Conservation (phyloP, 192 early-diverging fungal species). For the Chytriomyces confervae region DNA sequence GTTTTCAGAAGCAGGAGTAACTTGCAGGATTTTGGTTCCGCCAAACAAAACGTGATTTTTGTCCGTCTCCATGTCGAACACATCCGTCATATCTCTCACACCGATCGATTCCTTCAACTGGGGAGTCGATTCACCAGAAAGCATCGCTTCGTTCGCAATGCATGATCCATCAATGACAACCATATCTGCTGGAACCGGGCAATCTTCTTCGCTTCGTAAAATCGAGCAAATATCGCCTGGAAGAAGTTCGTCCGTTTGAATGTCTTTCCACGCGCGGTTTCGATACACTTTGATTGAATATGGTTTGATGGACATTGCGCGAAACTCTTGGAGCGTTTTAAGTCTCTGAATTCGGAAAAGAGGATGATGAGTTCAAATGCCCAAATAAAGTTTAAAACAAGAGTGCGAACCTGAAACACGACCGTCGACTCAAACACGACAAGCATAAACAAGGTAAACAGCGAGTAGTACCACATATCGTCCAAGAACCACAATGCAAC, state of each 20-base stretch:
- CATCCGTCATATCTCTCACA: slow-evolving; percentile 75
- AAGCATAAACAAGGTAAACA: slow-evolving; percentile 97
- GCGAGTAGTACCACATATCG: slow-evolving; percentile 99
- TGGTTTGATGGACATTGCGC: slow-evolving; percentile 91
- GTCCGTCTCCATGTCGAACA: slow-evolving; percentile 83
- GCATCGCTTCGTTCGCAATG: slow-evolving; percentile 99
- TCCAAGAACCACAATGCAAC: slow-evolving; percentile 98
- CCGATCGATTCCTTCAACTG: slow-evolving; percentile 93
- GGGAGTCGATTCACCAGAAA: slow-evolving; percentile 98
- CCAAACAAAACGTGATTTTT: slow-evolving; percentile 91
- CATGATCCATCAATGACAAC: slow-evolving; percentile 90
- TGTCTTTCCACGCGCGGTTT: slow-evolving; percentile 71
- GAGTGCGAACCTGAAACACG: slow-evolving; percentile 79
- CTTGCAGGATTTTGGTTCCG: slow-evolving; percentile 97
- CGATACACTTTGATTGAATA: slow-evolving; percentile 85
- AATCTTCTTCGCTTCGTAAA: slow-evolving; percentile 86
- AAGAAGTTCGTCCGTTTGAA: slow-evolving; percentile 86
- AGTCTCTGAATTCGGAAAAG: slow-evolving; percentile 67
- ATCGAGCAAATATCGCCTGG: slow-evolving; percentile 97
- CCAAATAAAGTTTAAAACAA: neutral
- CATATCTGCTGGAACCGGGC: slow-evolving; percentile 93
- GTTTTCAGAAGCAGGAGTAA: slow-evolving; percentile 63
- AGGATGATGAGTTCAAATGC: neutral
- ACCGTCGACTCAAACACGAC: slow-evolving; percentile 97
- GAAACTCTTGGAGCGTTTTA: slow-evolving; percentile 94